Evolutionary conservation across 148 eudicot genomes (phyloP).

Genomic region (Drosera capensis): DNA sequence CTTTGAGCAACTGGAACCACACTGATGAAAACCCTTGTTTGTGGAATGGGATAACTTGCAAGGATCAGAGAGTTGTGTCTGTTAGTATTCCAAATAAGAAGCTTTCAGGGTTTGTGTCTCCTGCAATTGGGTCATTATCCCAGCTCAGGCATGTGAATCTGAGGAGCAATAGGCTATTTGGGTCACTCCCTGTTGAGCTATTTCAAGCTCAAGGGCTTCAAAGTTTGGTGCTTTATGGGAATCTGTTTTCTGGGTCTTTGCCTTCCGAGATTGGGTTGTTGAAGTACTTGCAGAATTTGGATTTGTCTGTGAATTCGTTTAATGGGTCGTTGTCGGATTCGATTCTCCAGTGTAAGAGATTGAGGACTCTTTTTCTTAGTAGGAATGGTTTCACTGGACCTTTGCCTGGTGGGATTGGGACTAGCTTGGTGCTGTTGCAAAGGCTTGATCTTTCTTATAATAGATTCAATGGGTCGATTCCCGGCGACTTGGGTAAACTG

Average conservation of each 20-base stretch:
- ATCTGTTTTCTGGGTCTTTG: conserved; percentile 64
- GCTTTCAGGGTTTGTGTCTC: conserved; percentile 47
- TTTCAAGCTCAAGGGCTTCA: conserved; percentile 60
- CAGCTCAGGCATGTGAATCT: conserved; percentile 74
- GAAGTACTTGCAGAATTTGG: conserved; percentile 49
- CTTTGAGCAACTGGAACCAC: conserved; percentile 64
- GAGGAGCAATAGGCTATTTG: conserved; percentile 56
- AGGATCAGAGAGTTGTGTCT: conserved; percentile 61
- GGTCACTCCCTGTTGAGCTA: conserved; percentile 49
- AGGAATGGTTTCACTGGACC: conserved; percentile 58
- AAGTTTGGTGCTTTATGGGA: conserved; percentile 84
- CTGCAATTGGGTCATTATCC: conserved; percentile 50
- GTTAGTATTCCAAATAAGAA: conserved; percentile 79
- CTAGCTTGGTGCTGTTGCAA: conserved; percentile 16
- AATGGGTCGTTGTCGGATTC: conserved; percentile 70
- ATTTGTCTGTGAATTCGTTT: conserved; percentile 65
- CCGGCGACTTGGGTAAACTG: conserved; percentile 72
- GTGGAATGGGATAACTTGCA: conserved; percentile 93
- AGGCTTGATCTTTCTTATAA: conserved; percentile 45
- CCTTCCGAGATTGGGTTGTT: conserved; percentile 66
- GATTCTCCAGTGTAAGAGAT: conserved; percentile 58
- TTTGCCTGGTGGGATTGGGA: conserved; percentile 71
- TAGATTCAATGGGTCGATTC: conserved; percentile 49
- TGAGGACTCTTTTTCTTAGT: conserved; percentile 51
- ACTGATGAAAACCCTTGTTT: conserved; percentile 79